Evolutionary conservation across 441 rosid genomes (phyloP), one percentile per base, ranked within the genome.

Genomic region (Macaranga tanarius): DNA sequence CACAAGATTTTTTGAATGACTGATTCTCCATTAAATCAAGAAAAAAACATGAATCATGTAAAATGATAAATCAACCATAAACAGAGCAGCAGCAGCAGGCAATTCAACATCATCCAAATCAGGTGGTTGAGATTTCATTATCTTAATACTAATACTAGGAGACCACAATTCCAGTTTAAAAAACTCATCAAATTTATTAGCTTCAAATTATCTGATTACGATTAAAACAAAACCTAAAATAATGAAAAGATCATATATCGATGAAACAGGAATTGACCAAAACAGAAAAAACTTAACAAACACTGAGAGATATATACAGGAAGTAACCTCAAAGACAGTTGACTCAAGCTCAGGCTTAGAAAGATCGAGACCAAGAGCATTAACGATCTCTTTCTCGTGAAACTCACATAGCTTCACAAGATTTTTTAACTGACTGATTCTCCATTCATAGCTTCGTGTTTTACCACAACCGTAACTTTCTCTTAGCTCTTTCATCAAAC

Each of bases 281-380:
- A 50, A 4, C 3, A 38, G 23, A 40, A 12, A 25, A 19, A 51
- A 12, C 1, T 17, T 17, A 16, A 38, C 7, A n/a, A 7, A 56
- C 28, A 2, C 5, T 20, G 3, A 6, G 1, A 23, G 0, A 25
- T 22, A 22, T n/a, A n/a, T n/a, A n/a, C n/a, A n/a, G n/a, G 19
- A 26, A 19, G 20, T 34, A 5, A 91, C 94, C 93, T 91, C 96
- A 61, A 77, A 89, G 70, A 91, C 47, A 55, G 65, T 48, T 69
- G 92, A 77, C 79, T 89, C 94, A 54, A 79, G 86, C 67, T 83
- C 89, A 28, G 94, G 96, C 78, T 91, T 91, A 63, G 84, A 73
- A 72, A 91, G 85, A 81, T 91, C 96, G 16, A 80, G 75, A 51
- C 74, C 81, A 70, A 91, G 94, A 75, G 92, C 90, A 15, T 75